Conservation (phyloP, 805 yeast species). For the Candida sakaeoensis region DNA sequence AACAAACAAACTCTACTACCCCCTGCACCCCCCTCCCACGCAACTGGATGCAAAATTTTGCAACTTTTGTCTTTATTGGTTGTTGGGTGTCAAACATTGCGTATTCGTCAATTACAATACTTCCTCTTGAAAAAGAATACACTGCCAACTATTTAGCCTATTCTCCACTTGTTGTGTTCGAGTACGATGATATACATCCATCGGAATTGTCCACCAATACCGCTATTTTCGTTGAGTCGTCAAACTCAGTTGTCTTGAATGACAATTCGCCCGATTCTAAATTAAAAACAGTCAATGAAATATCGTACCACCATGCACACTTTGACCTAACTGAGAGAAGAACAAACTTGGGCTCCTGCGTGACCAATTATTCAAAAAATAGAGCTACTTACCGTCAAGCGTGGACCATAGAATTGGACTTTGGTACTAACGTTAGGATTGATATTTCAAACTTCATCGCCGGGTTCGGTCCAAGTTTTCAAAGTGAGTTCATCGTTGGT, state of each 20-base stretch:
- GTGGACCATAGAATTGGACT: slow-evolving; percentile 9
- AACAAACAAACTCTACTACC: too few relatives aligned
- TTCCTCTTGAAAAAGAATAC: not conserved
- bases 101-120: not conserved
- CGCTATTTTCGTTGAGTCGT: not conserved
- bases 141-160: too few relatives aligned
- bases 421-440: slow-evolving; percentile 5
- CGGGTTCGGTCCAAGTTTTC: slow-evolving; percentile 5
- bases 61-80: not conserved
- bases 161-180: not conserved
- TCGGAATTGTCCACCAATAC: not conserved
- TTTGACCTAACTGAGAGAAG: not conserved
- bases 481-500: slow-evolving; percentile 1
- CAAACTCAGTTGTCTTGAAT: not conserved
- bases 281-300: not conserved
- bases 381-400: slow-evolving; percentile 11
- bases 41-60: not conserved
- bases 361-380: slow-evolving; percentile 6
- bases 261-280: not conserved
- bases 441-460: slow-evolving; percentile 7
- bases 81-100: not conserved
- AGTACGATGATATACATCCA: not conserved
- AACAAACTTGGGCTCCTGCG: slow-evolving; percentile 8
- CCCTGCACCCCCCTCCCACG: too few relatives aligned
- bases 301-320: not conserved